A percentile compares a stretch with the other conserved stretches of the same genome.
phyloP scores from a whole-genome alignment of 805 yeast genomes.

The Hanseniaspora taiwanica region DNA sequence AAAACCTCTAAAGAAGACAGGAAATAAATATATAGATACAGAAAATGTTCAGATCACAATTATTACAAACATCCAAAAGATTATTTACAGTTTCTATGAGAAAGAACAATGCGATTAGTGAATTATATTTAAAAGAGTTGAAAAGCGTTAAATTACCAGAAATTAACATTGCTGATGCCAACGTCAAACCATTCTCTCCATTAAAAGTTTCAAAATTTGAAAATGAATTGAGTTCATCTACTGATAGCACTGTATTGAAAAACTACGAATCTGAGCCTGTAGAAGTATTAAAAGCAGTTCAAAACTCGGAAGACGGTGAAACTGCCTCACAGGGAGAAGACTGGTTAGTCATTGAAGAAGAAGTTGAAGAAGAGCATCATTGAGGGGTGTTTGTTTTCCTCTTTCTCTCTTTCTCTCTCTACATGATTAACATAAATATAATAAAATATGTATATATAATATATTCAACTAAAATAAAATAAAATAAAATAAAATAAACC shows the following conservation, averaged over 20 bases:
- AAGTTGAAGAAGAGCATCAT: conserved; percentile 34
- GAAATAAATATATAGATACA: background rate
- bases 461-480: too few species aligned
- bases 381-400: background rate
- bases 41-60: conserved; percentile 4
- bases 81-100: conserved; percentile 25
- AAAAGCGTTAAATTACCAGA: conserved; percentile 81
- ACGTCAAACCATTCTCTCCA: conserved; percentile 70
- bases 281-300: conserved; percentile 54
- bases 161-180: conserved; percentile 59
- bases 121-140: conserved; percentile 76
- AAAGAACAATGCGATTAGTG: conserved; percentile 52
- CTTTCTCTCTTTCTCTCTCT: too few species aligned
- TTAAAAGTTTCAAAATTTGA: conserved; percentile 76
- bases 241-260: conserved; percentile 38
- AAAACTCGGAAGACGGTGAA: conserved; percentile 28
- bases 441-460: background rate
- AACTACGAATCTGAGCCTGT: conserved; percentile 61
- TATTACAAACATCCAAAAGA: conserved; percentile 16
- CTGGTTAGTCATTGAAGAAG: conserved; percentile 72
- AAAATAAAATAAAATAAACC: too few species aligned
- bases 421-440: background rate
- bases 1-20: too few species aligned
- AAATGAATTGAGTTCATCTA: conserved; percentile 51
- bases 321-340: conserved; percentile 32